phyloP scores from a whole-genome alignment of 75 land plant genomes.

The Azolla pinnata region DNA sequence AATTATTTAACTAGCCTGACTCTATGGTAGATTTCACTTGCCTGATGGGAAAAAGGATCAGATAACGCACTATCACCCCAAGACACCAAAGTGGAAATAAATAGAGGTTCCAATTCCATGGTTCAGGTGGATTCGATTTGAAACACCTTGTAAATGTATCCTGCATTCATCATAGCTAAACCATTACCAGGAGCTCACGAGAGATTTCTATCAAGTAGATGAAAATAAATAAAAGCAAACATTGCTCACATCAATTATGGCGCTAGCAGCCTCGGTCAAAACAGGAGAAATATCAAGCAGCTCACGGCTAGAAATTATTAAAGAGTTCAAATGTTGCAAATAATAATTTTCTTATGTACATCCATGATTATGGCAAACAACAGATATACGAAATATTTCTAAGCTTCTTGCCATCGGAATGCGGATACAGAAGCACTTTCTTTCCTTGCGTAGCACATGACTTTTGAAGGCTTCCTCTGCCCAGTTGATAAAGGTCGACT shows the following conservation, averaged over 20 bases:
- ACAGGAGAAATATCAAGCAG: slow-evolving; percentile 71
- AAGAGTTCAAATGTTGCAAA: neutral
- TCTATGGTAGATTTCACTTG: too few species aligned
- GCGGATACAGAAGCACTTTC: slow-evolving; percentile 3
- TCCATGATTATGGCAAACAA: neutral
- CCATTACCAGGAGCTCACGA: slow-evolving; percentile 1
- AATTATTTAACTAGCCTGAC: too few species aligned
- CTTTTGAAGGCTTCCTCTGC: neutral
- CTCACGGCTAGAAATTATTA: slow-evolving; percentile 42
- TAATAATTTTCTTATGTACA: neutral
- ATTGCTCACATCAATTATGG: slow-evolving; percentile 74
- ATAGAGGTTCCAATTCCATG: slow-evolving; percentile 99
- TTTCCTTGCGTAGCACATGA: neutral
- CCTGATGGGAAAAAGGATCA: slow-evolving; percentile 80
- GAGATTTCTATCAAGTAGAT: neutral
- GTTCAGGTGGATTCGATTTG: slow-evolving; percentile 93
- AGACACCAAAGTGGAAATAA: slow-evolving; percentile 90
- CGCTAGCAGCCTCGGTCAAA: slow-evolving; percentile 89
- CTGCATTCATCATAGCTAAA: slow-evolving; percentile 19
- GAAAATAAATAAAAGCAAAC: neutral
- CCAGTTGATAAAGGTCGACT: slow-evolving; percentile 1
- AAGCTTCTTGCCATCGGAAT: neutral
- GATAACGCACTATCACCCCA: slow-evolving; percentile 67
- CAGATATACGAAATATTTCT: neutral
- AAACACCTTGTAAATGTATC: slow-evolving; percentile 96